Evolutionary conservation across 106 monocot species (phyloP).

Genomic region (Acorus calamus): DNA sequence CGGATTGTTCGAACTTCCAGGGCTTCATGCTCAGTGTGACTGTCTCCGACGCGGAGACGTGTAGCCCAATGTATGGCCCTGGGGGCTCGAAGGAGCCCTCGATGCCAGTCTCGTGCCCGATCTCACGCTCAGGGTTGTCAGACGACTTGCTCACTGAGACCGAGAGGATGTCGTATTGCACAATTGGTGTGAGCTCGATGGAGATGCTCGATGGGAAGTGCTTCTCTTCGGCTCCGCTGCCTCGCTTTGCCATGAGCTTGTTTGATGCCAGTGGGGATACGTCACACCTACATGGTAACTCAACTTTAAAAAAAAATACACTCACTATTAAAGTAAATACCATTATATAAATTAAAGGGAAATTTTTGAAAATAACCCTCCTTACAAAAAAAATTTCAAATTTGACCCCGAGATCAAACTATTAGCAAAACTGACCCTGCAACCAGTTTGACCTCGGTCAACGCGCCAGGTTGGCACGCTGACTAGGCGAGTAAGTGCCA

Average conservation of each 20-base stretch:
- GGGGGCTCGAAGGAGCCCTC: constrained; percentile 59
- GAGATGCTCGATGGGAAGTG: constrained; percentile 58
- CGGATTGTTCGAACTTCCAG: constrained; percentile 83
- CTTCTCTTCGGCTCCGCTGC: constrained; percentile 52
- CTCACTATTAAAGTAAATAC: no score
- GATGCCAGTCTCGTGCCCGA: constrained; percentile 31
- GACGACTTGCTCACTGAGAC: constrained; percentile 55
- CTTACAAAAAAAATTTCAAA: no score
- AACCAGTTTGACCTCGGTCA: no score
- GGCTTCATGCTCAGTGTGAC: constrained; percentile 50
- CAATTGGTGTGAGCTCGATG: constrained; percentile 45
- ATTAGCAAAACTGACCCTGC: no score
- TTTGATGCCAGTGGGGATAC: constrained; percentile 35
- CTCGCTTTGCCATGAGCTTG: constrained; percentile 40
- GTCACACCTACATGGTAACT: constrained; percentile 27
- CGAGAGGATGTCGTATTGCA: constrained; percentile 37
- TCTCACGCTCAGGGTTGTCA: constrained; percentile 37
- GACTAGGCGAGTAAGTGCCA: no score
- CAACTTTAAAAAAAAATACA: no score
- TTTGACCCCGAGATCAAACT: no score
- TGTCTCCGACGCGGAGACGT: constrained; percentile 35
- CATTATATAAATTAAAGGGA: no score
- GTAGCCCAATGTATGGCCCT: constrained; percentile 32
- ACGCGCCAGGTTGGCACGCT: no score
- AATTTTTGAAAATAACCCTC: no score